Conservation (phyloP, 176 grass and related monocot species). For the Saccharum officinarum region DNA sequence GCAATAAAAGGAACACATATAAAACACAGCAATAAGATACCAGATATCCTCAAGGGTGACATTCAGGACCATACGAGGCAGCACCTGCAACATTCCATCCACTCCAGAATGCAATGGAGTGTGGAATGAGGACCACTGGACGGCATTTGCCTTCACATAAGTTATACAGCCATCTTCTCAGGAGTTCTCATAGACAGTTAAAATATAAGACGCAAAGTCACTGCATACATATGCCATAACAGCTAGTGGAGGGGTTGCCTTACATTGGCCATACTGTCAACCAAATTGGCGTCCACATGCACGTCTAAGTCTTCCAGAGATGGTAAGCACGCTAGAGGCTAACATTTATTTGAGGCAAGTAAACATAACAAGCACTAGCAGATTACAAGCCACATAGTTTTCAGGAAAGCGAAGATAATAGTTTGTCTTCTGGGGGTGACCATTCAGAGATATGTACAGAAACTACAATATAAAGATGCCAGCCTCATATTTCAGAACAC, state of each 20-base stretch:
- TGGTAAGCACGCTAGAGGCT: conserved; percentile 11
- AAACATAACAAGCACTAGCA: conserved; percentile 18
- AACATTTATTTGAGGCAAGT: conserved; percentile 44
- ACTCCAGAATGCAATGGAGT: background rate
- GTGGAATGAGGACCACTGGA: background rate
- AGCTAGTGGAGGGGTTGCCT: background rate
- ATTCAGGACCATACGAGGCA: background rate
- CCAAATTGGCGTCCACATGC: background rate
- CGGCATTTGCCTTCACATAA: background rate
- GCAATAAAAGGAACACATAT: background rate
- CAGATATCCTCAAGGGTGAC: background rate
- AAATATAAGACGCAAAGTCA: background rate
- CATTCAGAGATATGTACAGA: conserved; percentile 50
- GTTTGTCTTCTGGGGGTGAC: conserved; percentile 15
- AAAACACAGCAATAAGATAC: background rate
- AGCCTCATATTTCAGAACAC: conserved; percentile 29
- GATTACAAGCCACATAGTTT: conserved; percentile 38
- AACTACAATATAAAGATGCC: conserved; percentile 34
- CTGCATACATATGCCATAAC: conserved; percentile 1
- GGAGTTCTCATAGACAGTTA: background rate
- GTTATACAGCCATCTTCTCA: background rate
- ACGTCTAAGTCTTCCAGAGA: background rate
- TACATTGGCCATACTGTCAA: conserved; percentile 11
- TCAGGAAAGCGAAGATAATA: conserved; percentile 31
- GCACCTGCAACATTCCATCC: background rate